These are phyloP conservation scores for Botrytis elliptica DNA, from an alignment of 2,329 filamentous ascomycete species.

Conservation along the genomic window DNA sequence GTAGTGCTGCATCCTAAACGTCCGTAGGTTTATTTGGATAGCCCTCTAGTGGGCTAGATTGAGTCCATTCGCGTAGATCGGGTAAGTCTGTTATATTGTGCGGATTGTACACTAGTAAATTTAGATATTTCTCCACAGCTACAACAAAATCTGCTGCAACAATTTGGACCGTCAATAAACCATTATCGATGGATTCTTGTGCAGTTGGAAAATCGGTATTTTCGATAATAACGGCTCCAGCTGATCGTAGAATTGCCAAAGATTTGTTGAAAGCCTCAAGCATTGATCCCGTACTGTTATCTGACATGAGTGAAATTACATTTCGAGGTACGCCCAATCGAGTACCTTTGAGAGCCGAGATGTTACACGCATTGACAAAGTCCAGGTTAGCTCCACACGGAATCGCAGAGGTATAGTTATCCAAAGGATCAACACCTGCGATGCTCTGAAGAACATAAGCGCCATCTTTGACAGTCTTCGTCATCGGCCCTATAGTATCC, in stretches of 20 bases:
- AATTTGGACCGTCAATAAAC: background rate
- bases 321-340: slow-evolving; percentile 46
- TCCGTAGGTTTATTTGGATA: background rate
- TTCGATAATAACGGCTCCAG: slow-evolving; percentile 4
- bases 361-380: slow-evolving; percentile 40
- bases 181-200: background rate
- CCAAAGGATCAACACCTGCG: slow-evolving; percentile 27
- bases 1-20: background rate
- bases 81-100: background rate
- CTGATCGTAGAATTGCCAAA: background rate
- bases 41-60: background rate
- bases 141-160: background rate
- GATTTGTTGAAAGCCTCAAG: background rate
- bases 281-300: background rate
- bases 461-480: slow-evolving; percentile 33
- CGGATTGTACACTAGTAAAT: background rate
- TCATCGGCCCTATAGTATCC: slow-evolving; percentile 36
- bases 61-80: background rate
- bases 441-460: slow-evolving; percentile 34
- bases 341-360: slow-evolving; percentile 43
- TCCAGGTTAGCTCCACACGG: background rate
- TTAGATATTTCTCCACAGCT: background rate
- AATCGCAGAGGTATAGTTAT: slow-evolving; percentile 44
- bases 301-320: slow-evolving; percentile 45
- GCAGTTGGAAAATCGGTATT: background rate